phyloP scores from a whole-genome alignment of 192 early-diverging fungal genomes.

The Coemansia reversa region DNA sequence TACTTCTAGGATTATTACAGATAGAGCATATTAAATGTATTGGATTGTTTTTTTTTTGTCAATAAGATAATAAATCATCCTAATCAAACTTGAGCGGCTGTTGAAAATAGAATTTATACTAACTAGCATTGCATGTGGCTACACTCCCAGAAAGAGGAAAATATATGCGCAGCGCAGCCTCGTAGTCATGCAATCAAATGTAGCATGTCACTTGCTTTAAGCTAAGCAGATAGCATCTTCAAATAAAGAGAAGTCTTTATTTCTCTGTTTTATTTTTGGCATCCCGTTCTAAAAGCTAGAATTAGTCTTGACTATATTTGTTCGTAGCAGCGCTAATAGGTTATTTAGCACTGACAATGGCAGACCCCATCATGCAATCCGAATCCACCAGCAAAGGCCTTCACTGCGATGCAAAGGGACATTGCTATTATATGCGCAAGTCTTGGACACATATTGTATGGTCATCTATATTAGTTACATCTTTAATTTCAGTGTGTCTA shows the following conservation, averaged over 20 bases:
- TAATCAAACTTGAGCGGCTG: background rate
- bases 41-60: background rate
- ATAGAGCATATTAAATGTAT: background rate
- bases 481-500: constrained; percentile 3
- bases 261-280: constrained; percentile 2
- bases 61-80: background rate
- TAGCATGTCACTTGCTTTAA: background rate
- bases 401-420: constrained; percentile 14
- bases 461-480: constrained; percentile 7
- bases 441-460: constrained; percentile 26
- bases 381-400: constrained; percentile 2
- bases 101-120: background rate
- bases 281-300: background rate
- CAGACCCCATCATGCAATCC: background rate
- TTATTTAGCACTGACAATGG: background rate
- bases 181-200: background rate
- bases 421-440: constrained; percentile 21
- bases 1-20: constrained; percentile 13
- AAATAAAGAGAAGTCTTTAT: background rate
- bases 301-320: background rate
- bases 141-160: background rate
- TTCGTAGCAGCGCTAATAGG: background rate
- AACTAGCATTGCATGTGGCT: constrained; percentile 4
- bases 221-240: background rate
- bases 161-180: background rate